A percentile compares a stretch with the other conserved stretches of the same genome.
These are phyloP conservation scores for Trichosporon faecale DNA, from an alignment of 1,284 basidiomycete species.

Conservation along the genomic window DNA sequence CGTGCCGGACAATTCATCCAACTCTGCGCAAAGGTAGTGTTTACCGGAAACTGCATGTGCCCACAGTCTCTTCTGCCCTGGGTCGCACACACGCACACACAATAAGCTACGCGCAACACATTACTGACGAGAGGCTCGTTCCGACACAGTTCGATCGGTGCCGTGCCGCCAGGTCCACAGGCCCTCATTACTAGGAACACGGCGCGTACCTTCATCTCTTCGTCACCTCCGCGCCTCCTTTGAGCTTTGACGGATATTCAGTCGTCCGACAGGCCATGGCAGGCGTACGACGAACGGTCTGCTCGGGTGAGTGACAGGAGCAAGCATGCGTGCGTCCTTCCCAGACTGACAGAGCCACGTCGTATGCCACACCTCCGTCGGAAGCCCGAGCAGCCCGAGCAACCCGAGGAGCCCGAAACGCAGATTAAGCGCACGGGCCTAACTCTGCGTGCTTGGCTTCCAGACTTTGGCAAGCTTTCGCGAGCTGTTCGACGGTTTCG, in stretches of 20 bases:
- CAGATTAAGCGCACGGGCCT: background rate
- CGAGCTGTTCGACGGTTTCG: background rate
- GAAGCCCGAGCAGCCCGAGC: no score
- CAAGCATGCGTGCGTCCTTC: no score
- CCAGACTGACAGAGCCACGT: background rate
- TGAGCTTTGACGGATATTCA: no score
- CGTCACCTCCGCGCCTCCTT: no score
- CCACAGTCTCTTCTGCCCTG: background rate
- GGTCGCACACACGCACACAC: background rate
- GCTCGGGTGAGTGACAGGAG: no score
- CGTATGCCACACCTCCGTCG: no score
- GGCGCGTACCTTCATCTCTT: background rate
- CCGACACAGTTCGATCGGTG: background rate
- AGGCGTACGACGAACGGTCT: no score
- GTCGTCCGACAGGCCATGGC: no score
- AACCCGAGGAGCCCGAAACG: background rate
- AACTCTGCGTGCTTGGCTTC: background rate
- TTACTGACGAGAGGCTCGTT: background rate
- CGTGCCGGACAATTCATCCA: background rate
- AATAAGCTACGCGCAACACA: no score
- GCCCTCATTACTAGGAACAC: no score
- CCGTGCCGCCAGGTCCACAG: background rate
- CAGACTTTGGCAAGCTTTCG: background rate
- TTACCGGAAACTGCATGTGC: background rate
- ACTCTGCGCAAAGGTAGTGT: background rate